These are phyloP conservation scores for Fomitopsis betulina DNA, from an alignment of 1,284 basidiomycete genomes.

Conservation along the genomic window DNA sequence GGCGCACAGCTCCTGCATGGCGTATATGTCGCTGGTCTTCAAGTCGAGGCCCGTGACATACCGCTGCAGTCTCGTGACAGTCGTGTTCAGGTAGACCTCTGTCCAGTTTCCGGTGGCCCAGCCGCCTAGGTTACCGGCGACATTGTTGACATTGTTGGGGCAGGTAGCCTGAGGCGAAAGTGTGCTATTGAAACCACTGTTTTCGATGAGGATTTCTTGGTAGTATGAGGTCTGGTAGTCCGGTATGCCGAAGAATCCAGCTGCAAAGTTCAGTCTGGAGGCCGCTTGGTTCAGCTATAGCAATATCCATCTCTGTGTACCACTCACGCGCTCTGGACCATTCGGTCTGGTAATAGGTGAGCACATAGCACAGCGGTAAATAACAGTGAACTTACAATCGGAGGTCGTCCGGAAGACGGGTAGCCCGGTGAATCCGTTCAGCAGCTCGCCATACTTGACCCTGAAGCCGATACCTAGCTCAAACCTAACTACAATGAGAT, in stretches of 20 bases:
- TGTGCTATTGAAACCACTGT: constrained; percentile 50
- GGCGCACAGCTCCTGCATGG: constrained; percentile 51
- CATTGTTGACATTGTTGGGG: constrained; percentile 35
- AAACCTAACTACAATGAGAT: constrained; percentile 29
- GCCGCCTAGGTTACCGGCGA: constrained; percentile 27
- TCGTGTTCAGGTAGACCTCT: constrained; percentile 46
- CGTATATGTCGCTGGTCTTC: constrained; percentile 38
- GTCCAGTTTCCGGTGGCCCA: constrained; percentile 40
- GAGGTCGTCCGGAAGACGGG: constrained; percentile 62
- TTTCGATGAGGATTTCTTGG: constrained; percentile 50
- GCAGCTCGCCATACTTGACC: constrained; percentile 52
- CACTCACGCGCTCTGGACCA: constrained; percentile 52
- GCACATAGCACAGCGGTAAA: not conserved
- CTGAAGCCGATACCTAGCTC: constrained; percentile 46
- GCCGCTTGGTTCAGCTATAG: not conserved
- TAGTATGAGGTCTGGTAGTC: constrained; percentile 40
- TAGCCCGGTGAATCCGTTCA: constrained; percentile 46
- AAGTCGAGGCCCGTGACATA: constrained; percentile 47
- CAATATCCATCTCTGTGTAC: not conserved
- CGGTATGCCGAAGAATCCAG: constrained; percentile 59
- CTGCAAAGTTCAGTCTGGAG: constrained; percentile 45
- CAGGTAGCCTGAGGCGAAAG: constrained; percentile 47
- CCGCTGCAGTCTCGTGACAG: constrained; percentile 42
- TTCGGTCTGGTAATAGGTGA: constrained; percentile 29
- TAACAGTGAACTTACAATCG: constrained; percentile 28